Evolutionary conservation across 2,329 filamentous ascomycete species (phyloP), one percentile per base, ranked within the genome.

Genomic region (Colletotrichum costaricense): DNA sequence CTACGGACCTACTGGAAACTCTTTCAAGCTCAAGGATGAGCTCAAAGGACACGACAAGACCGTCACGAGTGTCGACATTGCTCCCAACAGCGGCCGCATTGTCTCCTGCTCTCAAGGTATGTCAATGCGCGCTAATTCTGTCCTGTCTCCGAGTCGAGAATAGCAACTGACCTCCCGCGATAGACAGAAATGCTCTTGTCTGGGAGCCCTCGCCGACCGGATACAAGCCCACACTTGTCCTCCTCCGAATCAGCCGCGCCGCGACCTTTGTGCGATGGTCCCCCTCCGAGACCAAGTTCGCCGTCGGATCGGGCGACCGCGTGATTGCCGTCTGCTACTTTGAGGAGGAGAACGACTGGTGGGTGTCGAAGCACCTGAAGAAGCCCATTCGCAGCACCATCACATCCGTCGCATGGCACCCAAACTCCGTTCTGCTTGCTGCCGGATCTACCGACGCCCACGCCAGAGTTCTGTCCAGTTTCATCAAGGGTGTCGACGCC

Each of bases 291-390:
- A 93, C 92, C 82, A 99, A 99, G 85, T 99, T 99, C 82, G 97
- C 97, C 67, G 97, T 98, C 30, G 97, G 97, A 74, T 98, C 95
- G 33, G 97, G 97, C 75, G 97, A 98, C 78, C 93, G 97, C 76
- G 93, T 98, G 76, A 98, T 99, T 79, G 95, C 97, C 54, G 90
- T 98, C 78, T 99, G 97, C 88, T 98, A 98, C 87, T 99, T 99
- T 79, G 97, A 99, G 81, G 94, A 98, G 82, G 97, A 99, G 84
- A 98, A 99, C 84, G 95, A 99, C 87, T 99, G 97, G 97, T 99
- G 97, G 97, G 96, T 99, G 55, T 98, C 95, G 49, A 99, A 99
- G 89, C 97, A 99, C 85, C 86, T 99, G 81, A 98, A 98, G 91
- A 99, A 98, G 90, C 97, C 97, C 24, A 97, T 99, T 79, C 94